Conservation (phyloP, 768 basidiomycete genomes). For the Collybiopsis luxurians region DNA sequence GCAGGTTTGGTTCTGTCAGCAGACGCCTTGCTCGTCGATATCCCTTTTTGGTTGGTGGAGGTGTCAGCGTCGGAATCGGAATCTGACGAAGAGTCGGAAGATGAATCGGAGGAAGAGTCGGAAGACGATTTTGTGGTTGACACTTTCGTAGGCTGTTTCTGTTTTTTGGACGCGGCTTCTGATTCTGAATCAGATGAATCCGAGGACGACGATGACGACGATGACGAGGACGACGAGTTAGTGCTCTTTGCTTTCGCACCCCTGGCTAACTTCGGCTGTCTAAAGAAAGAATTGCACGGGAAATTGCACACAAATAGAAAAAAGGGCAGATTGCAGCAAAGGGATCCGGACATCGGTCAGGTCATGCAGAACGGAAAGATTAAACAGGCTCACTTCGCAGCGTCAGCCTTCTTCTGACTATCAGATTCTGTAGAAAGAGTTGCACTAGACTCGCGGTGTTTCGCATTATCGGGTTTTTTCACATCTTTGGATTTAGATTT, state of each 20-base stretch:
- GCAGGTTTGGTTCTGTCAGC: not conserved
- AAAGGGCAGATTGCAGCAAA: not conserved
- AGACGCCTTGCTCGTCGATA: not conserved
- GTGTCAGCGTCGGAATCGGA: slow-evolving; percentile 28
- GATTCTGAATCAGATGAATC: not conserved
- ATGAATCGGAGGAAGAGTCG: slow-evolving; percentile 18
- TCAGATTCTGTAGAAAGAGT: not conserved
- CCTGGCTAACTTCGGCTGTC: not conserved
- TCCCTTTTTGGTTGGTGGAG: not conserved
- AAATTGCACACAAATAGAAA: not conserved
- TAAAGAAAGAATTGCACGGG: not conserved
- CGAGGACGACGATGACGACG: not conserved
- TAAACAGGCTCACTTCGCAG: not conserved
- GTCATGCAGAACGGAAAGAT: no score
- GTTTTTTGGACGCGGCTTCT: not conserved
- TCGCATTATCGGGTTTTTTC: not conserved
- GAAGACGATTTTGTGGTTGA: slow-evolving; percentile 5
- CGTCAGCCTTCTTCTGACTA: not conserved
- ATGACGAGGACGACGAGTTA: not conserved
- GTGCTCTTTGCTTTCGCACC: not conserved
- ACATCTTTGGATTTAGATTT: not conserved
- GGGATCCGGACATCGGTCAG: no score
- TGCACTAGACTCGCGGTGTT: not conserved
- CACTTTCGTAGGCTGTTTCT: not conserved
- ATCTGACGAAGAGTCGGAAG: slow-evolving; percentile 24